These are phyloP conservation scores for Orbilia oligospora DNA, from an alignment of 2,329 filamentous ascomycete genomes.

Conservation along the genomic window DNA sequence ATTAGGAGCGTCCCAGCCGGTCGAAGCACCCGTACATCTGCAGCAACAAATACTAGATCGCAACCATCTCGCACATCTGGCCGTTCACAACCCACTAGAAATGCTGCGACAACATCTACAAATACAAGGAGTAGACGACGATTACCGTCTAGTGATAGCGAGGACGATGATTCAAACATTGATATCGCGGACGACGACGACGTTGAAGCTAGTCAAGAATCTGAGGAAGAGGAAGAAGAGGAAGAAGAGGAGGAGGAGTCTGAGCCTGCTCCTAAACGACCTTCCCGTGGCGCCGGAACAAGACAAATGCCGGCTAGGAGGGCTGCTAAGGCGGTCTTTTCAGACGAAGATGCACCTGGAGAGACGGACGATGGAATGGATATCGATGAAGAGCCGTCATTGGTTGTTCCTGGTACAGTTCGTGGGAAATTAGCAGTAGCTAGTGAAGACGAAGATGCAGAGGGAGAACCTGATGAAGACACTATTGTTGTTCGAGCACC, in stretches of 20 bases:
- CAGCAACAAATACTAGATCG: slow-evolving; percentile 50
- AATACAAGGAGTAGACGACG: slow-evolving; percentile 47
- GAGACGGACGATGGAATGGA: slow-evolving; percentile 66
- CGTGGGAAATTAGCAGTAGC: slow-evolving; percentile 65
- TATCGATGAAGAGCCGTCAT: slow-evolving; percentile 34
- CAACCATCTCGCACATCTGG: slow-evolving; percentile 50
- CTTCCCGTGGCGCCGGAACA: slow-evolving; percentile 66
- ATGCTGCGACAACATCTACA: slow-evolving; percentile 19
- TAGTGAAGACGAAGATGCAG: slow-evolving; percentile 66
- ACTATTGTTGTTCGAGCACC: slow-evolving; percentile 63
- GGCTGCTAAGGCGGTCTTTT: slow-evolving; percentile 60
- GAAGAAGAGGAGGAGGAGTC: slow-evolving; percentile 68
- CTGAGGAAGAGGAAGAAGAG: slow-evolving; percentile 69
- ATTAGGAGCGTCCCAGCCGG: slow-evolving; percentile 46
- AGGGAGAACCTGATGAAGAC: slow-evolving; percentile 65
- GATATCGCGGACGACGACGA: slow-evolving; percentile 67
- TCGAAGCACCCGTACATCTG: slow-evolving; percentile 55
- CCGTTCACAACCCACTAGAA: slow-evolving; percentile 51
- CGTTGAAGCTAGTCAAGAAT: slow-evolving; percentile 67
- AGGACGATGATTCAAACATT: slow-evolving; percentile 60
- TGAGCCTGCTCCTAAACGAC: slow-evolving; percentile 65
- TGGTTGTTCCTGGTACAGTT: slow-evolving; percentile 23
- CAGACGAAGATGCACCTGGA: slow-evolving; percentile 66
- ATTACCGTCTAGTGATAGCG: slow-evolving; percentile 56
- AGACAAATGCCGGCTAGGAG: slow-evolving; percentile 67